phyloP scores from a whole-genome alignment of 768 basidiomycete species.

The Megacollybia marginata region DNA sequence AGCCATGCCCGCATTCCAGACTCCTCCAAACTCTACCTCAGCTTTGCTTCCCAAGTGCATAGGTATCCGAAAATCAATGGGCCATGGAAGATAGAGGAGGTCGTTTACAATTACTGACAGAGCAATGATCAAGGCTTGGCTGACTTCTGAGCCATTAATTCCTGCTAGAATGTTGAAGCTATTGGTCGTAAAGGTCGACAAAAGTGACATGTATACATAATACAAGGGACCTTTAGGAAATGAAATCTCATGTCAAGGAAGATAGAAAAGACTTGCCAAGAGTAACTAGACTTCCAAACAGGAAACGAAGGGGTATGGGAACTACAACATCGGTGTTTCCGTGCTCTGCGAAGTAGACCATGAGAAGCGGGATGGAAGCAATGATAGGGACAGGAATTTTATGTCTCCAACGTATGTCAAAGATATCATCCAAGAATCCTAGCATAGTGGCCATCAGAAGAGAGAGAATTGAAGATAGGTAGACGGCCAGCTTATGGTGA shows the following conservation, averaged over 20 bases:
- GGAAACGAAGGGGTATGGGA: constrained; percentile 67
- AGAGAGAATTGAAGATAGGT: constrained; percentile 88
- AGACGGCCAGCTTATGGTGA: constrained; percentile 86
- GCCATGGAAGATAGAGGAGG: constrained; percentile 89
- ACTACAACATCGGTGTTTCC: constrained; percentile 94
- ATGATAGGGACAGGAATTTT: constrained; percentile 97
- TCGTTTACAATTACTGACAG: constrained; percentile 89
- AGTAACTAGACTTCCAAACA: constrained; percentile 77
- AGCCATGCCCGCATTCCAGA: constrained; percentile 80
- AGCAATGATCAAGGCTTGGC: constrained; percentile 89
- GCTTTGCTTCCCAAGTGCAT: constrained; percentile 58
- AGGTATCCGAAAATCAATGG: constrained; percentile 64
- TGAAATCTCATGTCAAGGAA: background rate
- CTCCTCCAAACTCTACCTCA: constrained; percentile 69
- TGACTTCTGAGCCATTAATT: constrained; percentile 93
- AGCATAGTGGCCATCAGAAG: constrained; percentile 88
- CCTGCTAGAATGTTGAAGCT: constrained; percentile 98
- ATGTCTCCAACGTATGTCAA: constrained; percentile 98
- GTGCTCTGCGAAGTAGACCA: constrained; percentile 93
- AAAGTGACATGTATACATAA: constrained; percentile 91
- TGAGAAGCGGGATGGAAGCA: constrained; percentile 87
- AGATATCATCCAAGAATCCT: constrained; percentile 95
- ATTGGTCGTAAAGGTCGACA: constrained; percentile 96
- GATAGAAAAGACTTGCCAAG: constrained; percentile 51
- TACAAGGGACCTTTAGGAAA: constrained; percentile 72